A percentile compares a stretch with the other conserved stretches of the same genome.
Evolutionary conservation across 164 flowering plant species (phyloP).

Genomic region (Piper betle): DNA sequence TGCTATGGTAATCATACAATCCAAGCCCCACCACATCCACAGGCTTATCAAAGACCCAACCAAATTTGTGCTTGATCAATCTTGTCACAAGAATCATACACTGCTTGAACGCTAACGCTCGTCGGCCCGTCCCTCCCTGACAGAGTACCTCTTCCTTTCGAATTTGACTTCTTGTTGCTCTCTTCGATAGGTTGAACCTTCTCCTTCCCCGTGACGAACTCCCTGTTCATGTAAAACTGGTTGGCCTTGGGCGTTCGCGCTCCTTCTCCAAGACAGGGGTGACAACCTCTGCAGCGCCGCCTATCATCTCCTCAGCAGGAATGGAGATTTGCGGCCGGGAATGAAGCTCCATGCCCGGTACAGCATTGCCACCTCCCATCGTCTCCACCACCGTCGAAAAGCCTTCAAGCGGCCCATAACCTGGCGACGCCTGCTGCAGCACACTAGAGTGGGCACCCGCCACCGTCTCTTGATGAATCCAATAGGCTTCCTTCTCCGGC

Average conservation of each 20-base stretch:
- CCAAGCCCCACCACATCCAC: slow-evolving; percentile 56
- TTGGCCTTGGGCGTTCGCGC: slow-evolving; percentile 84
- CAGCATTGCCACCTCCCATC: too few species aligned
- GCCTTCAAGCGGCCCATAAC: too few species aligned
- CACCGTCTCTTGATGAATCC: too few species aligned
- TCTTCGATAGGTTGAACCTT: slow-evolving; percentile 47
- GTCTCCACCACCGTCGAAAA: too few species aligned
- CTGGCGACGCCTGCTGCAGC: too few species aligned
- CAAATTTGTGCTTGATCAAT: slow-evolving; percentile 66
- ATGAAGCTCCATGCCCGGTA: too few species aligned
- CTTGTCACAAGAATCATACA: slow-evolving; percentile 37
- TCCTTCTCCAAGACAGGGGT: slow-evolving; percentile 41
- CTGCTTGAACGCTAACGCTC: slow-evolving; percentile 22
- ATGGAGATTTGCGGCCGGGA: too few species aligned
- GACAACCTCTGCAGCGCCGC: too few species aligned
- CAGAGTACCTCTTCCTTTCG: slow-evolving; percentile 22
- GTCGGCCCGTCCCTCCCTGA: slow-evolving; percentile 17
- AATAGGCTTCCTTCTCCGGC: too few species aligned
- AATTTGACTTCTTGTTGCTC: slow-evolving; percentile 65
- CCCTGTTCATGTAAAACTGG: slow-evolving; percentile 61
- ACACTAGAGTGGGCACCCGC: too few species aligned
- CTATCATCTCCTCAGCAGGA: too few species aligned
- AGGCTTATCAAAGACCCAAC: slow-evolving; percentile 16
- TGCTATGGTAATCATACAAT: slow-evolving; percentile 48
- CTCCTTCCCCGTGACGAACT: slow-evolving; percentile 71